Percentiles rank a stretch among this genome's conserved stretches.
Conservation (phyloP, 1,284 basidiomycete genomes). For the Coniferiporia sulphurascens region DNA sequence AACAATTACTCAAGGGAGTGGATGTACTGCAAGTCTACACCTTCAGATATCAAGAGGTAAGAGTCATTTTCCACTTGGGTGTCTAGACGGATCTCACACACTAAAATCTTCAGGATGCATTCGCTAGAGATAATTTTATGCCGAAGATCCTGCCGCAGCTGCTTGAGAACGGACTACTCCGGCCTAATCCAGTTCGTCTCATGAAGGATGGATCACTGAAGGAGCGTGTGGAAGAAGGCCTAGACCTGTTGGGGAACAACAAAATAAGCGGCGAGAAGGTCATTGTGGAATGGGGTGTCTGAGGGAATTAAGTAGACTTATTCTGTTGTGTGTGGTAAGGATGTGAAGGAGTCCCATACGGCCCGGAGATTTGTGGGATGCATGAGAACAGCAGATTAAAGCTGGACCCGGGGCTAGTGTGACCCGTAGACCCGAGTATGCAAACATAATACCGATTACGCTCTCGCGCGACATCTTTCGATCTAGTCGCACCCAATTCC, state of each 20-base stretch:
- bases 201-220: constrained; percentile 39
- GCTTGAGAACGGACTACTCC: constrained; percentile 30
- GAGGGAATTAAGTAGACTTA: neutral
- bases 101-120: constrained; percentile 31
- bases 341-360: too few species aligned
- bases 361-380: too few species aligned
- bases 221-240: constrained; percentile 34
- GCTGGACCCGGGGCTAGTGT: too few species aligned
- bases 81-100: neutral
- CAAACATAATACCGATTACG: too few species aligned
- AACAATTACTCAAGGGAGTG: constrained; percentile 28
- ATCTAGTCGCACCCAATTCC: too few species aligned
- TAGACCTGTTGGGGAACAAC: constrained; percentile 42
- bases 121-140: constrained; percentile 39
- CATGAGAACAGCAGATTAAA: too few species aligned
- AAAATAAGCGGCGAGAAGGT: constrained; percentile 47
- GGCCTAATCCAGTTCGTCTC: constrained; percentile 38
- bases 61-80: constrained; percentile 15
- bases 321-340: too few species aligned
- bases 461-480: too few species aligned
- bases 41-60: constrained; percentile 38
- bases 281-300: constrained; percentile 30
- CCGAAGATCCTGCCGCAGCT: constrained; percentile 41
- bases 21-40: constrained; percentile 38
- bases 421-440: too few species aligned